phyloP scores from a whole-genome alignment of 305 asterid genomes.

The Solanum hybrid region DNA sequence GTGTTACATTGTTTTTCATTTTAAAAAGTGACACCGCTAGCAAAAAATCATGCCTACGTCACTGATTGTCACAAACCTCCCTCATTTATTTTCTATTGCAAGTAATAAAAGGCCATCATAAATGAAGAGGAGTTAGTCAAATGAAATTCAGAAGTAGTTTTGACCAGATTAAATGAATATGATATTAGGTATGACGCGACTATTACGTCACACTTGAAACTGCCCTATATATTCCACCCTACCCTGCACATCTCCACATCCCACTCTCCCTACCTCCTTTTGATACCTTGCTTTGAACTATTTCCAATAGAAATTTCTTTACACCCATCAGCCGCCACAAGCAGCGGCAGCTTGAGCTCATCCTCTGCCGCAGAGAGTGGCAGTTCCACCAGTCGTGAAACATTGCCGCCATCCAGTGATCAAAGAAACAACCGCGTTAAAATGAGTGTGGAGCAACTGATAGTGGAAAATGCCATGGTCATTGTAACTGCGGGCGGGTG shows the following conservation, averaged over 20 bases:
- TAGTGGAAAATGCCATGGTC: conserved; percentile 20
- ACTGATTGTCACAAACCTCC: background rate
- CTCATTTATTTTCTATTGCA: background rate
- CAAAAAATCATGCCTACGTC: background rate
- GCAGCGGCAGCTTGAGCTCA: background rate
- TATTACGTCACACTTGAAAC: background rate
- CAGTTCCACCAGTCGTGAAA: background rate
- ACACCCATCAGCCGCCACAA: background rate
- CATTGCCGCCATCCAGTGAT: background rate
- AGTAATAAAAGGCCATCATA: background rate
- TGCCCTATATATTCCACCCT: background rate
- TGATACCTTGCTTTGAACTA: background rate
- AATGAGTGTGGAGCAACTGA: conserved; percentile 8
- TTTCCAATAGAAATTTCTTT: background rate
- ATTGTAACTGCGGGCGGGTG: conserved; percentile 15
- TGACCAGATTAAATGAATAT: background rate
- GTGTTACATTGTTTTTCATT: background rate
- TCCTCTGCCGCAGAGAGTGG: background rate
- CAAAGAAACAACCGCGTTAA: background rate
- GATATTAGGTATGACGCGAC: background rate
- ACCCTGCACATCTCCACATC: background rate
- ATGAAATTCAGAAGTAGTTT: background rate
- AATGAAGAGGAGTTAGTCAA: background rate
- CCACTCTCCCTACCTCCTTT: background rate
- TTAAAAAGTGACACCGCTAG: no score